Percentiles rank a stretch among this genome's conserved stretches.
phyloP scores from a whole-genome alignment of 768 basidiomycete genomes.

The Leucocoprinus sp. region DNA sequence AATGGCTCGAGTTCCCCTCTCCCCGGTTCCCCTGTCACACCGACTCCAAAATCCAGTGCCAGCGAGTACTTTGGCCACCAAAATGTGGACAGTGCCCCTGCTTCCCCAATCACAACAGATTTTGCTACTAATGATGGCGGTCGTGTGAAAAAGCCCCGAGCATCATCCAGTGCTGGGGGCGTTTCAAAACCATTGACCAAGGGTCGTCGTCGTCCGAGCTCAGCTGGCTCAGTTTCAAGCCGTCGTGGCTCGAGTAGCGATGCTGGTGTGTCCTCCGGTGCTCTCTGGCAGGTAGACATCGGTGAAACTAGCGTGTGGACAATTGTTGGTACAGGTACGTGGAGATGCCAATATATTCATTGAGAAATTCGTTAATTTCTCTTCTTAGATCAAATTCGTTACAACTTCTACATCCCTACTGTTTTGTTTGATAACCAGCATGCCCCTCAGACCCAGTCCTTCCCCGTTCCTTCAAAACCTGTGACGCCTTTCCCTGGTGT shows the following conservation, averaged over 20 bases:
- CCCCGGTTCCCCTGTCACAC: constrained; percentile 63
- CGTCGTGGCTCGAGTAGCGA: constrained; percentile 64
- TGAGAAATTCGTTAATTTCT: constrained; percentile 15
- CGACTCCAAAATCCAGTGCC: constrained; percentile 45
- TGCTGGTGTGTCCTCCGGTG: constrained; percentile 63
- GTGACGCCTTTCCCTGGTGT: constrained; percentile 83
- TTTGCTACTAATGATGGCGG: constrained; percentile 76
- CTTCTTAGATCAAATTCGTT: constrained; percentile 73
- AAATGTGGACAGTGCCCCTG: constrained; percentile 56
- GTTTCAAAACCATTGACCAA: constrained; percentile 44
- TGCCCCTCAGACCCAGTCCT: constrained; percentile 60
- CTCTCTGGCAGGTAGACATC: constrained; percentile 84
- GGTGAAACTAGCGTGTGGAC: constrained; percentile 95
- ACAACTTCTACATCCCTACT: constrained; percentile 89
- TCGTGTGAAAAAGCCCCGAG: constrained; percentile 77
- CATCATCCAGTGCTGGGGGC: constrained; percentile 64
- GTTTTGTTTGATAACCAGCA: constrained; percentile 76
- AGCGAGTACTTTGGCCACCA: constrained; percentile 60
- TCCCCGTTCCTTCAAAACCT: constrained; percentile 73
- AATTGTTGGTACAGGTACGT: constrained; percentile 81
- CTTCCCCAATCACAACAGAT: constrained; percentile 58
- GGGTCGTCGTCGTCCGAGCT: constrained; percentile 66
- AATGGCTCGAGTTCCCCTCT: constrained; percentile 48
- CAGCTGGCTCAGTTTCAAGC: constrained; percentile 64
- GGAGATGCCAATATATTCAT: not conserved